Conservation (phyloP, 495 filamentous ascomycete genomes). For the Ramalina peruviana region DNA sequence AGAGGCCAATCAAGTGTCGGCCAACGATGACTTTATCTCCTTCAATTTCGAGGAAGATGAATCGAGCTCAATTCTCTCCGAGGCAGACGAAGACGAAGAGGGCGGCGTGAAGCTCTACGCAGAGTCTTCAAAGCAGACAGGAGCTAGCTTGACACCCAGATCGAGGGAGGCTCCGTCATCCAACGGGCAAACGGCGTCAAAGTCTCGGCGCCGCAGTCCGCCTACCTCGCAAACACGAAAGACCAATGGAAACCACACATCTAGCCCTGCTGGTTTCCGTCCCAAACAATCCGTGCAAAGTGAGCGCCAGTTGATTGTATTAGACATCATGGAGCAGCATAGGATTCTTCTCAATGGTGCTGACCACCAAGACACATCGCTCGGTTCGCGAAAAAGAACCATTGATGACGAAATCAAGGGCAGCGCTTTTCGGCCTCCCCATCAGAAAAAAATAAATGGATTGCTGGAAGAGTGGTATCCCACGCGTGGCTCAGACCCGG, state of each 20-base stretch:
- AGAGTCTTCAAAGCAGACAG: conserved; percentile 12
- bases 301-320: background rate
- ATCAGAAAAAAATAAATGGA: conserved; percentile 25
- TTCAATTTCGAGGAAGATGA: conserved; percentile 42
- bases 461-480: conserved; percentile 46
- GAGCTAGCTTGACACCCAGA: background rate
- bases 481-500: conserved; percentile 26
- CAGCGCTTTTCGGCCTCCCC: conserved; percentile 26
- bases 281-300: background rate
- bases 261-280: no score
- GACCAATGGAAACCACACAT: no score
- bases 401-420: conserved; percentile 52
- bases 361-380: conserved; percentile 21
- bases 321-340: background rate
- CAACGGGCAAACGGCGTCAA: background rate
- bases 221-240: background rate
- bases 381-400: conserved; percentile 53
- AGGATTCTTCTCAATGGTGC: background rate
- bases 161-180: background rate
- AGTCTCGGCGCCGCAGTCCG: background rate
- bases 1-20: conserved; percentile 38
- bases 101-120: conserved; percentile 8
- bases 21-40: conserved; percentile 74
- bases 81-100: background rate
- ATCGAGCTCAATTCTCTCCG: background rate